These are phyloP conservation scores for Paragyromitra xinjiangensis DNA, from an alignment of 495 filamentous ascomycete genomes.

Conservation along the genomic window DNA sequence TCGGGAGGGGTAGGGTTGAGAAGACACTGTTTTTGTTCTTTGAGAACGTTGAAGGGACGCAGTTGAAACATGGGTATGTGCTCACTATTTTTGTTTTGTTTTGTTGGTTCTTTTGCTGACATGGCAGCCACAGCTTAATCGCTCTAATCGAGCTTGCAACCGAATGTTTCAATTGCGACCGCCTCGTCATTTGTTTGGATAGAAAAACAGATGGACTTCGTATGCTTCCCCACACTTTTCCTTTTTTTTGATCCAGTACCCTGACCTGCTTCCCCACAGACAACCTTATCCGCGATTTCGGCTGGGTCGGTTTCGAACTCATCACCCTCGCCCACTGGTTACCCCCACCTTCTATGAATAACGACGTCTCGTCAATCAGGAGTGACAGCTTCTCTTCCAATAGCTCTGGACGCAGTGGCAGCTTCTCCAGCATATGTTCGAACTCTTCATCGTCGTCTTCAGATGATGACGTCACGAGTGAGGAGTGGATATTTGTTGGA, in stretches of 20 bases:
- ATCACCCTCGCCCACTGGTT: constrained; percentile 80
- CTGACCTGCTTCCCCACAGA: constrained; percentile 54
- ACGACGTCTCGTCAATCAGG: constrained; percentile 38
- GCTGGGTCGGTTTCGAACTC: constrained; percentile 91
- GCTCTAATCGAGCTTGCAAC: constrained; percentile 88
- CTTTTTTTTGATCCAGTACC: neutral
- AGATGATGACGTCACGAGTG: constrained; percentile 68
- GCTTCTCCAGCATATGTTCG: constrained; percentile 50
- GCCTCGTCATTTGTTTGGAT: constrained; percentile 82
- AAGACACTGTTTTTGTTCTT: constrained; percentile 89
- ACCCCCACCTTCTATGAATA: constrained; percentile 48
- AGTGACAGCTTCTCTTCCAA: constrained; percentile 56
- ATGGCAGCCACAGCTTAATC: constrained; percentile 70
- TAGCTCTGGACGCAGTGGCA: constrained; percentile 52
- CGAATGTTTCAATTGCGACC: constrained; percentile 74
- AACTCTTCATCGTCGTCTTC: constrained; percentile 45
- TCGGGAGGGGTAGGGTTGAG: constrained; percentile 64
- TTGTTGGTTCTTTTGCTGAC: constrained; percentile 35
- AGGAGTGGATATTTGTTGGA: constrained; percentile 82
- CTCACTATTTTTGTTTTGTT: constrained; percentile 11
- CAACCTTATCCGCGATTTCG: constrained; percentile 77
- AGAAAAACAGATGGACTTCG: constrained; percentile 66
- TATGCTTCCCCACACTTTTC: constrained; percentile 40
- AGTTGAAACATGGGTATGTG: constrained; percentile 90
- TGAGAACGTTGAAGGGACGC: constrained; percentile 72